A percentile compares a stretch with the other conserved stretches of the same genome.
phyloP scores from a whole-genome alignment of 208 protist species.

The Crithidia acanthocephali region DNA sequence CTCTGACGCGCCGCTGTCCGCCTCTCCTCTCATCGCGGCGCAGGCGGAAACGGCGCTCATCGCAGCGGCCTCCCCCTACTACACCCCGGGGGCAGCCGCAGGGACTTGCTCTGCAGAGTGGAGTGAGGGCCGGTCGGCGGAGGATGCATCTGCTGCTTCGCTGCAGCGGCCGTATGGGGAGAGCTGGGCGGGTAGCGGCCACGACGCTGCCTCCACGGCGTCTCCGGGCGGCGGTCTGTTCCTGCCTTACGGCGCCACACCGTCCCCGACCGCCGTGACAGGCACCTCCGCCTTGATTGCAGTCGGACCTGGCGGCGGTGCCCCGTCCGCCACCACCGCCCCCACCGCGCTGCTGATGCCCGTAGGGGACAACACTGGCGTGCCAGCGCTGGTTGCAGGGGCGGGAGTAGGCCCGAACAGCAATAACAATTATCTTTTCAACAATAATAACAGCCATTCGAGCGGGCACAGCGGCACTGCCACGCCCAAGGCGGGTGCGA shows the following conservation, averaged over 20 bases:
- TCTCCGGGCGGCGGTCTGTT: background rate
- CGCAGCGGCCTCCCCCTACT: constrained; percentile 9
- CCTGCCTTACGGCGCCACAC: background rate
- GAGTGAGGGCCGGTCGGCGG: background rate
- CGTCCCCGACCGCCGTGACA: background rate
- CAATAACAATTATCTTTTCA: background rate
- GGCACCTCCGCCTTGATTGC: background rate
- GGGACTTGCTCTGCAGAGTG: background rate
- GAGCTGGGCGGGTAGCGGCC: constrained; percentile 5
- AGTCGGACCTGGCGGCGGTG: background rate
- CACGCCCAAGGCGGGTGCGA: background rate
- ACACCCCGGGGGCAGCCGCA: constrained; percentile 12
- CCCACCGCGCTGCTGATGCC: background rate
- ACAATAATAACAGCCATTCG: background rate
- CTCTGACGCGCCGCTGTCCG: background rate
- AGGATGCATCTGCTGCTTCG: background rate
- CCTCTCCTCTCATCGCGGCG: background rate
- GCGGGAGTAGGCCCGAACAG: background rate
- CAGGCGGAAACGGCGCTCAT: background rate
- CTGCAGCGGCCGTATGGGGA: constrained; percentile 16
- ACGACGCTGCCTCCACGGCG: background rate
- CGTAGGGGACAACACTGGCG: constrained; percentile 5
- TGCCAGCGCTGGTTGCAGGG: background rate
- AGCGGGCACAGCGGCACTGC: background rate
- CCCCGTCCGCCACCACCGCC: background rate